Conservation (phyloP, 768 basidiomycete species). For the Suillus clintonianus region DNA sequence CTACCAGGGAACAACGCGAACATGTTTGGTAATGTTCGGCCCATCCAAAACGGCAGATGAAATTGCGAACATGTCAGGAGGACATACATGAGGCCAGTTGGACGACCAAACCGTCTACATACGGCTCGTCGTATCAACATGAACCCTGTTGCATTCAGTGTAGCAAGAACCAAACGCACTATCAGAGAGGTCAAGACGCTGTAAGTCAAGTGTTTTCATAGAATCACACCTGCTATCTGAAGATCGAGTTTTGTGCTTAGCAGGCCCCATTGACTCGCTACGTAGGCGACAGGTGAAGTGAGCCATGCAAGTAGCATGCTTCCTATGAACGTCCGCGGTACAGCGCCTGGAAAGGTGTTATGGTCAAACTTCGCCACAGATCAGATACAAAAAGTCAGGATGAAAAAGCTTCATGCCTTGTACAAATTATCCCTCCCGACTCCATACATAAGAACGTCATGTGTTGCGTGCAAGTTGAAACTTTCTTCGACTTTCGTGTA, state of each 20-base stretch:
- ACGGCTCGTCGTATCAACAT: conserved; percentile 65
- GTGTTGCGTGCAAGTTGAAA: conserved; percentile 90
- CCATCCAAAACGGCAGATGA: conserved; percentile 92
- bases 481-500: conserved; percentile 98
- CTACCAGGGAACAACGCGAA: conserved; percentile 80
- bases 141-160: conserved; percentile 62
- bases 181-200: not conserved
- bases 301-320: conserved; percentile 67
- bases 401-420: conserved; percentile 23
- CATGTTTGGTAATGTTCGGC: conserved; percentile 93
- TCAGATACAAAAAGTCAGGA: not conserved
- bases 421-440: conserved; percentile 40
- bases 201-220: not conserved
- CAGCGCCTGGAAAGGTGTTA: conserved; percentile 80
- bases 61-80: conserved; percentile 83
- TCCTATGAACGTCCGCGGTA: conserved; percentile 87
- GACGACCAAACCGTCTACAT: conserved; percentile 60
- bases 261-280: conserved; percentile 44
- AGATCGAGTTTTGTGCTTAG: conserved; percentile 61
- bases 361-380: conserved; percentile 78
- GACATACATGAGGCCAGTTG: conserved; percentile 58
- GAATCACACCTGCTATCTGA: conserved; percentile 65
- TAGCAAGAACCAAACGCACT: conserved; percentile 79
- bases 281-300: conserved; percentile 47
- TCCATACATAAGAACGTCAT: conserved; percentile 86